These are phyloP conservation scores for Cercospora zeina DNA, from an alignment of 2,329 filamentous ascomycete species.

Conservation along the genomic window DNA sequence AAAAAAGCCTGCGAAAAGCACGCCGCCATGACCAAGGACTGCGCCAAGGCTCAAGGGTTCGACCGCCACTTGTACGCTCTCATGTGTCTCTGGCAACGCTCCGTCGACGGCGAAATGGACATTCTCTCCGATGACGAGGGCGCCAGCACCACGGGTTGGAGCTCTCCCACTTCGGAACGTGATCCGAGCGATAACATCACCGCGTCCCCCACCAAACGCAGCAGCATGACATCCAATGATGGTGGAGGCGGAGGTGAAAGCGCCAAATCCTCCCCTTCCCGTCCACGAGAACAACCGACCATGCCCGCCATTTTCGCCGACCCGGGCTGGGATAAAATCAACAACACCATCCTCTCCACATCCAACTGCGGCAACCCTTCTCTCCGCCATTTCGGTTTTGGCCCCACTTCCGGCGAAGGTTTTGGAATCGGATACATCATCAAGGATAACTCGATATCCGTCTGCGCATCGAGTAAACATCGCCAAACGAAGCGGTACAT, in stretches of 20 bases:
- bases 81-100: constrained; percentile 91
- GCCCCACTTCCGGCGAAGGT: constrained; percentile 87
- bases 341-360: constrained; percentile 89
- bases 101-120: constrained; percentile 70
- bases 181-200: constrained; percentile 44
- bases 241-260: constrained; percentile 45
- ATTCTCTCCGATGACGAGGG: constrained; percentile 24
- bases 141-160: constrained; percentile 65
- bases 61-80: constrained; percentile 93
- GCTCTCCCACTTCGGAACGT: constrained; percentile 48
- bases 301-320: constrained; percentile 85
- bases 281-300: constrained; percentile 47
- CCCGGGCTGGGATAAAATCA: constrained; percentile 88
- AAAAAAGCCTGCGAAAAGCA: constrained; percentile 82
- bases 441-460: constrained; percentile 86
- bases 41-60: constrained; percentile 84
- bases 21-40: constrained; percentile 74
- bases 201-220: constrained; percentile 55
- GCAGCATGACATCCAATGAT: constrained; percentile 49
- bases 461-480: constrained; percentile 92
- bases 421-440: constrained; percentile 99
- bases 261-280: constrained; percentile 53
- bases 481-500: constrained; percentile 88
- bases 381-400: constrained; percentile 93
- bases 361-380: constrained; percentile 99